Percentiles rank a stretch among this genome's conserved stretches.
These are phyloP conservation scores for Lasiosphaeria ovina DNA, from an alignment of 495 filamentous ascomycete species.

Conservation along the genomic window DNA sequence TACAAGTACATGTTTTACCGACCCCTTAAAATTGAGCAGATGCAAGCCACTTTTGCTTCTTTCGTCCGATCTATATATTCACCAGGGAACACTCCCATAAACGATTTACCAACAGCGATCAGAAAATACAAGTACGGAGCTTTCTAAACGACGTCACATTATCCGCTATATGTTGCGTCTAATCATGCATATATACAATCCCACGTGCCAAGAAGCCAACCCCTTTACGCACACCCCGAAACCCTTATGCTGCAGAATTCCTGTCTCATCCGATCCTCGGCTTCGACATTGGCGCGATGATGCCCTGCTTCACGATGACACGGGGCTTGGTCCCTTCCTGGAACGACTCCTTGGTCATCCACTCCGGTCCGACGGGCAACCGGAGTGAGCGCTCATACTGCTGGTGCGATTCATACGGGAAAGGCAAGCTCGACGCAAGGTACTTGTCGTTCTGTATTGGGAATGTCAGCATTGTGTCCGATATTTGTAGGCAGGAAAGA, in stretches of 20 bases:
- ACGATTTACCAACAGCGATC: no score
- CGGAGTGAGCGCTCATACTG: constrained; percentile 91
- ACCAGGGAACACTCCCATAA: no score
- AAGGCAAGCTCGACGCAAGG: constrained; percentile 75
- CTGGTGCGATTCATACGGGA: constrained; percentile 77
- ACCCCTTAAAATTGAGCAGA: no score
- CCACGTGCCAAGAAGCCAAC: no score
- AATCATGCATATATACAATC: no score
- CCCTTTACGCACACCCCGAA: no score
- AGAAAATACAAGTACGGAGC: no score
- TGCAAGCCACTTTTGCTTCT: no score
- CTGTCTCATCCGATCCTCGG: constrained; percentile 52
- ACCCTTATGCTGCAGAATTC: neutral
- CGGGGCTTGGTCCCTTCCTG: constrained; percentile 87
- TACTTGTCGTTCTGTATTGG: constrained; percentile 76
- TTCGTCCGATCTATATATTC: no score
- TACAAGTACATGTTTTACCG: no score
- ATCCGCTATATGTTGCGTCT: no score
- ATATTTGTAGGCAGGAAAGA: neutral
- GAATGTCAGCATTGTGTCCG: constrained; percentile 29
- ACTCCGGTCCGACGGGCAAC: constrained; percentile 88
- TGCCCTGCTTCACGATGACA: constrained; percentile 86
- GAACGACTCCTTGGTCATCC: constrained; percentile 90
- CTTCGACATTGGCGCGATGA: constrained; percentile 85
- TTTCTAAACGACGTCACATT: no score